phyloP scores from a whole-genome alignment of 2,329 filamentous ascomycete species.

The Fusarium solani-melongenae region DNA sequence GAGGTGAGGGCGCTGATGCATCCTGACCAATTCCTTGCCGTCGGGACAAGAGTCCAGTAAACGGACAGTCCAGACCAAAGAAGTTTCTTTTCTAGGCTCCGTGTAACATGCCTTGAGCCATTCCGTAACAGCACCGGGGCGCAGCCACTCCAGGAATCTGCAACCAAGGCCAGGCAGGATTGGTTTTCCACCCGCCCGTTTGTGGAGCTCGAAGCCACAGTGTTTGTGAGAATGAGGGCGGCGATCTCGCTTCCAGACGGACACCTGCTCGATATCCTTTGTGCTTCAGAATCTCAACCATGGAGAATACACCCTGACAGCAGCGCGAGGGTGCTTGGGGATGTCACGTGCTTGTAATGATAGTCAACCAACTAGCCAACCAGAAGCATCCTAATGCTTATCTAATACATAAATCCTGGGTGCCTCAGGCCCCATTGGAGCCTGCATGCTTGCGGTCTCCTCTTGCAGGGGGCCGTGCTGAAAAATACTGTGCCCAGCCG shows the following conservation, averaged over 20 bases:
- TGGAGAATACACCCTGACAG: neutral
- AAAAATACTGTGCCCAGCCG: conserved; percentile 55
- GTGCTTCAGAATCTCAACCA: neutral
- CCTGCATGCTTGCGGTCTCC: conserved; percentile 40
- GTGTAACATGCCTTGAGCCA: conserved; percentile 25
- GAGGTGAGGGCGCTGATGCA: conserved; percentile 53
- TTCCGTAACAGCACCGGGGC: conserved; percentile 25
- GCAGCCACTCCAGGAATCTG: conserved; percentile 5
- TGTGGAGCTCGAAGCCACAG: conserved; percentile 17
- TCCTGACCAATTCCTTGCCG: conserved; percentile 3
- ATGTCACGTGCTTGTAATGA: conserved; percentile 36
- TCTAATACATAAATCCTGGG: conserved; percentile 16
- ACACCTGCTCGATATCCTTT: neutral
- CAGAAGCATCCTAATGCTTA: conserved; percentile 14
- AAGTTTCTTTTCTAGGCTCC: conserved; percentile 9
- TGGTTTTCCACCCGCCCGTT: neutral
- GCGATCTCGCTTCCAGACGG: neutral
- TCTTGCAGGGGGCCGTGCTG: conserved; percentile 53
- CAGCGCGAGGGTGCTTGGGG: conserved; percentile 1
- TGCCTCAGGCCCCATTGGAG: conserved; percentile 40
- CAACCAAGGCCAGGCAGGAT: neutral
- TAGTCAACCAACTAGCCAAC: conserved; percentile 15
- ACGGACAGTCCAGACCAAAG: conserved; percentile 12
- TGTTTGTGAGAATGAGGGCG: neutral
- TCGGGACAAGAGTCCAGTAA: conserved; percentile 8